These are phyloP conservation scores for Fusarium setosum DNA, from an alignment of 2,329 filamentous ascomycete species.

Conservation along the genomic window DNA sequence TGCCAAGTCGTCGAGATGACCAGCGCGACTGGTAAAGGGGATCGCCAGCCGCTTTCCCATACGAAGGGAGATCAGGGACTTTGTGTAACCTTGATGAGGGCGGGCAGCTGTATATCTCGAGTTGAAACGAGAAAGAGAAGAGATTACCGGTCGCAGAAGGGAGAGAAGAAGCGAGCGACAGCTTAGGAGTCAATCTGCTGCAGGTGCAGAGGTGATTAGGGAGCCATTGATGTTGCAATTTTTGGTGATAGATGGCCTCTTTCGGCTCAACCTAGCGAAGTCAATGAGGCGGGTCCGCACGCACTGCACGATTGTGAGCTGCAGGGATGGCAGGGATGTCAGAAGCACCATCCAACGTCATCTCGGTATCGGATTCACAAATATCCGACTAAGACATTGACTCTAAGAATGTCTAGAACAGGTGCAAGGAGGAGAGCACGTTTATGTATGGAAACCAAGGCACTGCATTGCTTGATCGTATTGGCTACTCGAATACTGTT, in stretches of 20 bases:
- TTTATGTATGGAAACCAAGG: neutral
- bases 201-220: slow-evolving; percentile 12
- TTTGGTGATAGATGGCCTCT: slow-evolving; percentile 41
- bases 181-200: slow-evolving; percentile 8
- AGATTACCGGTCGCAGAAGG: neutral
- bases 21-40: slow-evolving; percentile 9
- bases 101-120: neutral
- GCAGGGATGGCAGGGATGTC: slow-evolving; percentile 23
- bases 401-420: neutral
- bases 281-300: slow-evolving; percentile 38
- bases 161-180: slow-evolving; percentile 28
- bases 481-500: too few species aligned
- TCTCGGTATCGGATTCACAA: slow-evolving; percentile 40
- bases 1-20: neutral
- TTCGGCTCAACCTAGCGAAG: slow-evolving; percentile 28
- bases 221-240: slow-evolving; percentile 24
- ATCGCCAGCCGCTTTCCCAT: slow-evolving; percentile 14
- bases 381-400: slow-evolving; percentile 28
- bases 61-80: slow-evolving; percentile 3
- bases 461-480: neutral
- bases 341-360: slow-evolving; percentile 32
- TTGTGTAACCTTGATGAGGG: slow-evolving; percentile 22
- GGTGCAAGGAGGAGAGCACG: neutral
- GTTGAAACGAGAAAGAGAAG: neutral
- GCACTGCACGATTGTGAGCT: slow-evolving; percentile 16